Conservation (phyloP, 495 filamentous ascomycete genomes). For the Aspergillus avenaceus region DNA sequence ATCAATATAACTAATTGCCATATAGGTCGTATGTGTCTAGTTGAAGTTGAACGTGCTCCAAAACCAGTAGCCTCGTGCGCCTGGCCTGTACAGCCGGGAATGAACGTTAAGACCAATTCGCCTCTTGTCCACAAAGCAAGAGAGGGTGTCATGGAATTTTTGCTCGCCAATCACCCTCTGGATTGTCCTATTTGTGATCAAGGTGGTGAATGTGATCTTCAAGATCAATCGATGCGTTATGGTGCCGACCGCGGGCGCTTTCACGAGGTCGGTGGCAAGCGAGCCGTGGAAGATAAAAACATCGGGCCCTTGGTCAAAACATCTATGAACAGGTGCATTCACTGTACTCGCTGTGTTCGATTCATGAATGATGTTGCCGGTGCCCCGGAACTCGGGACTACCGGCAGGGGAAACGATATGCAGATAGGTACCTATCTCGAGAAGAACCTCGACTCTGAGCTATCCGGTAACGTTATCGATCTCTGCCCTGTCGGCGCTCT, state of each 20-base stretch:
- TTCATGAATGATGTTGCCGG: slow-evolving; percentile 98
- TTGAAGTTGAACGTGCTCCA: slow-evolving; percentile 91
- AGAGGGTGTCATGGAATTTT: slow-evolving; percentile 98
- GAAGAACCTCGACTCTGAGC: slow-evolving; percentile 81
- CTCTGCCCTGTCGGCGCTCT: slow-evolving; percentile 96
- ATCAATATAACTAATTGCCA: background rate
- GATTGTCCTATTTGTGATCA: slow-evolving; percentile 99
- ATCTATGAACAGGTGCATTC: slow-evolving; percentile 99
- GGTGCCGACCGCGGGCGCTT: slow-evolving; percentile 94
- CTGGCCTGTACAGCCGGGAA: slow-evolving; percentile 96
- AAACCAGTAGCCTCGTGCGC: slow-evolving; percentile 98
- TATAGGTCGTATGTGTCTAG: slow-evolving; percentile 86
- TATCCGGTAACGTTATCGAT: slow-evolving; percentile 97
- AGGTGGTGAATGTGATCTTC: slow-evolving; percentile 96
- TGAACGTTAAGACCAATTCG: slow-evolving; percentile 98
- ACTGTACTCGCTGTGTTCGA: slow-evolving; percentile 95
- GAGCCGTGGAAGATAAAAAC: slow-evolving; percentile 98
- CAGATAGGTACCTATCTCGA: slow-evolving; percentile 98
- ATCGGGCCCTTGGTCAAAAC: slow-evolving; percentile 98
- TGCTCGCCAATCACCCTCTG: slow-evolving; percentile 93
- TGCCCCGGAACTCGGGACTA: slow-evolving; percentile 89
- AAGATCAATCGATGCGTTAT: slow-evolving; percentile 99
- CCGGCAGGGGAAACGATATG: slow-evolving; percentile 91
- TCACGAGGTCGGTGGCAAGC: slow-evolving; percentile 91
- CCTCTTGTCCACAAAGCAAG: slow-evolving; percentile 93